Base-by-base conservation (phyloP, 2,329 filamentous ascomycete genomes). In the Botrytis fabae region DNA sequence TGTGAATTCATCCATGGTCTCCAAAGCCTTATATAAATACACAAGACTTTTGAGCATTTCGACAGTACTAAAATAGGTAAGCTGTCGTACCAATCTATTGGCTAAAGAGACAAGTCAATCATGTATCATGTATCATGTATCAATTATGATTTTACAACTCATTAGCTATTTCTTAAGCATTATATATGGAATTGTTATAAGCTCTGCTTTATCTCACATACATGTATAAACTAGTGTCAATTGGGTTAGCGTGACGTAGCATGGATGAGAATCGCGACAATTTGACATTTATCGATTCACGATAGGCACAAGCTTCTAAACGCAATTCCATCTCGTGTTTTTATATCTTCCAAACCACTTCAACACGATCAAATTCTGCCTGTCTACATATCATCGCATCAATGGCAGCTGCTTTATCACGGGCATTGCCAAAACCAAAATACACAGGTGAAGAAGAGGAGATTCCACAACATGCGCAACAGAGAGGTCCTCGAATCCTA, bases 381-480 rank as follows among this genome's bases (percentile, higher is more conserved):
- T 22, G 12, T 70, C 64, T 46, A 51, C 63, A 65, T 77, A 82
- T 73, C 75, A 93, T 93, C 90, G 85, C 90, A 74, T 91, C 90
- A 74, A 86, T 93, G 80, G 88, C 87, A 77, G 87, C 89, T 74
- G 93, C 93, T 73, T 87, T 98, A 61, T 90, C 93, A 76, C 90
- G 90, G 80, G 91, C 93, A 73, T 86, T 98, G 61, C 95, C 95
- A 5, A 95, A 95, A 81, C 95, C 95, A 25, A 95, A 93, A 83
- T 97, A 98, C 81, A 93, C 91, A 7, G 94, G 93, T 78, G 93
- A 97, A 81, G 91, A 97, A 81, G 95, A 98, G 81, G 93, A 97
- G 80, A 84, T 92, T 48, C 91, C 91, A 38, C 83, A 86, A 44
- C 89, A 92, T 80, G 87, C 91, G 64, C 90, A 93, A 80, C 90